A percentile compares a stretch with the other conserved stretches of the same genome.
Conservation (phyloP, 768 basidiomycete species). For the Tubosaeta sp. region DNA sequence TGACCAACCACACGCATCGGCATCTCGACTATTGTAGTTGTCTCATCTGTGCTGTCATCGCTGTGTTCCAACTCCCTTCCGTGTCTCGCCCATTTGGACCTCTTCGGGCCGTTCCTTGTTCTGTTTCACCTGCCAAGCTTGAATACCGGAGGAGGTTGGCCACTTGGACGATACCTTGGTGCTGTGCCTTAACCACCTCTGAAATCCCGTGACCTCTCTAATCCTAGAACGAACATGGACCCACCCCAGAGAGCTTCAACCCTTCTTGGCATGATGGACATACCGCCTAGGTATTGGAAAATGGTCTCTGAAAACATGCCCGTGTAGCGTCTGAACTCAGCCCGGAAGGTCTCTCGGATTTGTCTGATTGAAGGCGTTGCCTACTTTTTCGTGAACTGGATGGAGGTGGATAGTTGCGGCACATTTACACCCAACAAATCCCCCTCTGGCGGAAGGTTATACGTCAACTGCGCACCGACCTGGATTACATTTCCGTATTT, state of each 20-base stretch:
- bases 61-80: constrained; percentile 54
- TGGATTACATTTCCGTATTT: too few relatives aligned
- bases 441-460: too few relatives aligned
- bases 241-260: constrained; percentile 54
- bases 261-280: constrained; percentile 68
- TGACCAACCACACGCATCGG: constrained; percentile 39
- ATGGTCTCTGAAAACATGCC: constrained; percentile 54
- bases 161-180: constrained; percentile 65
- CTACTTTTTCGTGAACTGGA: constrained; percentile 62
- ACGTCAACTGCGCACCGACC: too few relatives aligned
- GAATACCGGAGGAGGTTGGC: constrained; percentile 74
- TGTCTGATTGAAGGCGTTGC: constrained; percentile 72
- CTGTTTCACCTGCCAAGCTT: constrained; percentile 67
- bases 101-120: constrained; percentile 87
- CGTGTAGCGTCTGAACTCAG: constrained; percentile 46
- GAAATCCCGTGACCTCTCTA: constrained; percentile 51
- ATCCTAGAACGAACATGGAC: constrained; percentile 55
- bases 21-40: constrained; percentile 86
- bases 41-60: constrained; percentile 58
- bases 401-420: constrained; percentile 18
- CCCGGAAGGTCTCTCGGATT: constrained; percentile 50
- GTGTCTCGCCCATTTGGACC: constrained; percentile 64
- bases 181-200: constrained; percentile 44
- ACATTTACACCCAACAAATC: constrained; percentile 26
- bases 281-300: constrained; percentile 53